Conservation (phyloP, 345 rosid genomes). For the Brassica carinata region DNA sequence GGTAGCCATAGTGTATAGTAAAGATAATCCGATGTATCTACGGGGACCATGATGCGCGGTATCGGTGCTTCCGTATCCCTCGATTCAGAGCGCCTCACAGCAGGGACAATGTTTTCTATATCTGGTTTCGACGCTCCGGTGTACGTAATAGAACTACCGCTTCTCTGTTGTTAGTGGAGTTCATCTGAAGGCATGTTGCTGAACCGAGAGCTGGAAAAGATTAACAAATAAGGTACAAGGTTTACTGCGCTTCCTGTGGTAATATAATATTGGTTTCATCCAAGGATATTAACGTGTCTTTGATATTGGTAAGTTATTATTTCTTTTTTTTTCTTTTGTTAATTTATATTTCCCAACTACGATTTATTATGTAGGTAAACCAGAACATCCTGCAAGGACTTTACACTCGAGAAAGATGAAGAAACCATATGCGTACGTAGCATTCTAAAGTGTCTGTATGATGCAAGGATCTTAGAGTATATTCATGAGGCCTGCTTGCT, state of each 20-base stretch:
- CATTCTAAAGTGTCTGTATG: conserved; percentile 53
- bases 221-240: neutral
- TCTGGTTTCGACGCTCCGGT: no score
- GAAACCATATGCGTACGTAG: conserved; percentile 73
- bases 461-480: neutral
- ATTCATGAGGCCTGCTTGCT: neutral
- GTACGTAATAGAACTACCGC: no score
- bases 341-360: neutral
- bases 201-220: neutral
- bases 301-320: conserved; percentile 69
- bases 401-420: conserved; percentile 65
- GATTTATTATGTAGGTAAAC: conserved; percentile 54
- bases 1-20: no score
- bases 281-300: conserved; percentile 89
- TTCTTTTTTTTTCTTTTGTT: neutral
- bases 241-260: no score
- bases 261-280: conserved; percentile 54
- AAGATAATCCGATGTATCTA: no score
- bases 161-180: neutral
- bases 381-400: conserved; percentile 90
- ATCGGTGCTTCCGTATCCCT: no score
- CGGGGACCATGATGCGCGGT: no score
- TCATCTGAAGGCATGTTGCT: neutral
- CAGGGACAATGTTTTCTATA: no score
- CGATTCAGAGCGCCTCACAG: no score